A percentile compares a stretch with the other conserved stretches of the same genome.
Conservation (phyloP, 2,329 filamentous ascomycete species). For the Alternaria incomplexa region DNA sequence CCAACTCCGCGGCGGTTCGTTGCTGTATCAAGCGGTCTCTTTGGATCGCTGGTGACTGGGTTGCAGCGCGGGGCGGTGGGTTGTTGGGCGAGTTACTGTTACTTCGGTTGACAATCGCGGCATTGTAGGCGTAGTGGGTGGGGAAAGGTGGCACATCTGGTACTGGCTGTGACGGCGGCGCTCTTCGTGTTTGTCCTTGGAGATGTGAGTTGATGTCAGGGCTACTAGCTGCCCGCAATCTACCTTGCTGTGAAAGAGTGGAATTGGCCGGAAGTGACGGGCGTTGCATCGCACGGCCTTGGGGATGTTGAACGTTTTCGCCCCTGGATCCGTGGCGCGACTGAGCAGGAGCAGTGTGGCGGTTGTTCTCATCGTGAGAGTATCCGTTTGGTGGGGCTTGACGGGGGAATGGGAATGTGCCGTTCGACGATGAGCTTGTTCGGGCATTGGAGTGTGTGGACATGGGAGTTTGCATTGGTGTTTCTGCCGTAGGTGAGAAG, state of each 20-base stretch:
- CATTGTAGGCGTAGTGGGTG: slow-evolving; percentile 63
- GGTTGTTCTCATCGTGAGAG: slow-evolving; percentile 75
- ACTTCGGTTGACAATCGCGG: slow-evolving; percentile 72
- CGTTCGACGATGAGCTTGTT: slow-evolving; percentile 73
- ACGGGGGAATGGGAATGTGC: slow-evolving; percentile 81
- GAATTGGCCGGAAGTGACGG: slow-evolving; percentile 77
- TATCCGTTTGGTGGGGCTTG: slow-evolving; percentile 72
- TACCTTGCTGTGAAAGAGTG: slow-evolving; percentile 55
- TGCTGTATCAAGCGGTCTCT: slow-evolving; percentile 61
- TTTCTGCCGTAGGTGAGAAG: slow-evolving; percentile 87
- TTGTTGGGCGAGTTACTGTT: slow-evolving; percentile 80
- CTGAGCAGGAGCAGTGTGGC: slow-evolving; percentile 89
- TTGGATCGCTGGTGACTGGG: slow-evolving; percentile 73
- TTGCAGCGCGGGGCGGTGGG: slow-evolving; percentile 72
- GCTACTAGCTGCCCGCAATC: slow-evolving; percentile 90
- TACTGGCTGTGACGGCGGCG: slow-evolving; percentile 42
- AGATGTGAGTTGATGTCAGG: slow-evolving; percentile 80
- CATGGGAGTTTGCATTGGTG: slow-evolving; percentile 78
- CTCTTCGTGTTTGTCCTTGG: slow-evolving; percentile 62
- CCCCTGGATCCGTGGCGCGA: slow-evolving; percentile 79
- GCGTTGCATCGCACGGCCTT: slow-evolving; percentile 70
- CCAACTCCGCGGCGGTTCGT: slow-evolving; percentile 42
- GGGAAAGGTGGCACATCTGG: slow-evolving; percentile 61
- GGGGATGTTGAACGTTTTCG: slow-evolving; percentile 70
- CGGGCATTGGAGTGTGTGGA: slow-evolving; percentile 63